These are phyloP conservation scores for Trichophyton equinum DNA, from an alignment of 2,329 filamentous ascomycete species.

Conservation along the genomic window DNA sequence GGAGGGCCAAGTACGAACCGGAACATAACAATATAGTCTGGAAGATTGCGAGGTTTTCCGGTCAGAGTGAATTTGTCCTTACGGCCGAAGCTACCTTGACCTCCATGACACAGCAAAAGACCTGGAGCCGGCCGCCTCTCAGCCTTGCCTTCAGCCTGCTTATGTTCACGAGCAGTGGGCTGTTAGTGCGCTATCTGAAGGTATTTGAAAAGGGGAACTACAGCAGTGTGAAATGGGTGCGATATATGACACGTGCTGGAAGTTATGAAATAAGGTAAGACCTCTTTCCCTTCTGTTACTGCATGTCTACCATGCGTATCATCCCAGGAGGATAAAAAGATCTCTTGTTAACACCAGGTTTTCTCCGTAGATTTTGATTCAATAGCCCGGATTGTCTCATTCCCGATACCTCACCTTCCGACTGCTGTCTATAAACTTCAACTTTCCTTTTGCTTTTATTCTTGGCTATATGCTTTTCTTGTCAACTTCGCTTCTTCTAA, in stretches of 20 bases:
- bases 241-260: conserved; percentile 96
- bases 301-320: not conserved
- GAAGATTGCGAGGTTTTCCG: conserved; percentile 97
- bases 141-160: conserved; percentile 85
- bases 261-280: conserved; percentile 87
- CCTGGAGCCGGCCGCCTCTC: conserved; percentile 86
- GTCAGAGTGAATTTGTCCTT: conserved; percentile 91
- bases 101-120: conserved; percentile 96
- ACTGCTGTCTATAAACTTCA: too few relatives aligned
- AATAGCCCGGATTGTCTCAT: too few relatives aligned
- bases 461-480: not conserved
- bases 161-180: conserved; percentile 94
- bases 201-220: conserved; percentile 99
- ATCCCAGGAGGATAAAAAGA: not conserved
- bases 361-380: not conserved
- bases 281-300: not conserved
- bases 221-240: conserved; percentile 96
- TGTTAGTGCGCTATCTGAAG: conserved; percentile 89
- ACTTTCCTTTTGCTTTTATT: not conserved
- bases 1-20: conserved; percentile 98
- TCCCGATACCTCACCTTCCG: too few relatives aligned
- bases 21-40: conserved; percentile 96
- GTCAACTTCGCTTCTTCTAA: not conserved
- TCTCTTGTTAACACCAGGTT: not conserved
- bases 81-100: conserved; percentile 87